Evolutionary conservation across 495 filamentous ascomycete genomes (phyloP), one percentile per base, ranked within the genome.

Genomic region (Jackrogersella minutella): DNA sequence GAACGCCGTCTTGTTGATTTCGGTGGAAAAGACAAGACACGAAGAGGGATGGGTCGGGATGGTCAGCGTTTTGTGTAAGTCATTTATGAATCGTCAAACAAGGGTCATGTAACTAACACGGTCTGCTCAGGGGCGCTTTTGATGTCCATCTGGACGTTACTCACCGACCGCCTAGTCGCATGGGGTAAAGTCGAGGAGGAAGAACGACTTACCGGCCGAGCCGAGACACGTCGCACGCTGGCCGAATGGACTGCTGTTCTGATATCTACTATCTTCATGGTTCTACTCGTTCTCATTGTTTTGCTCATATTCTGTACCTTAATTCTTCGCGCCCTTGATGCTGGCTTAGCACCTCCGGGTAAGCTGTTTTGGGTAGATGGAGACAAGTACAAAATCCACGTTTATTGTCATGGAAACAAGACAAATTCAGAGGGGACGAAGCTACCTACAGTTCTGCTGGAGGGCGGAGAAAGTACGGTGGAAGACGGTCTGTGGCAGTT

Each of bases 121-220:
- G 14, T 9, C 17, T 16, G 61, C 89, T 26, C 19, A 77, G 74
- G 76, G 81, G 80, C 79, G n/a, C 55, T 79, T 58, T n/a, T 82
- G 7, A 77, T 81, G 71, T 71, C 78, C 4, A 28, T 77, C 8
- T 83, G 79, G 79, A 74, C 76, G 9, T 59, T 82, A 13, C 44
- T 66, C 5, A 79, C 74, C 6, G 80, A 82, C 51, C 74, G 89
- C n/a, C 82, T 90, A 6, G 95, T 99, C 11, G 83, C 88, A 51
- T 96, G 92, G 88, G 95, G 94, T 21, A 97, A 97, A 75, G 80
- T 79, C 0, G 91, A 97, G 64, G 95, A 99, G 72, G 95, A 99
- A 76, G 89, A 96, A 69, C 85, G 95, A 13, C 80, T 99, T 10
- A 99, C 95, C 0, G 95, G 95, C 24, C 88, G 93, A n/a, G 82